Evolutionary conservation across 345 rosid genomes (phyloP).

Genomic region (Psidium guajava): DNA sequence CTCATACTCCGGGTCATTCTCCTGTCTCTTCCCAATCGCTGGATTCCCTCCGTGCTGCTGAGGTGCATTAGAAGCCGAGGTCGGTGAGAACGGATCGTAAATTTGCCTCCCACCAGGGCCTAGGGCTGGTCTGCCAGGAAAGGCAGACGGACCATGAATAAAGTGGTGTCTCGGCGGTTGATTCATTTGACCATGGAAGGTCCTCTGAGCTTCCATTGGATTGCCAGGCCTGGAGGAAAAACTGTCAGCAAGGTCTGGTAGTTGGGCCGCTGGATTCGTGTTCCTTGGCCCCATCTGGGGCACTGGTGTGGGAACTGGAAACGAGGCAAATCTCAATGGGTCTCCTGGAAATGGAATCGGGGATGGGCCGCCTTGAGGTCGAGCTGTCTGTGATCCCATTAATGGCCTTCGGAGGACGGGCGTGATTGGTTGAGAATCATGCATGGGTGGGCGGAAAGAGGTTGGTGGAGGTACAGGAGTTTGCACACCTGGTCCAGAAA

Average conservation of each 20-base stretch:
- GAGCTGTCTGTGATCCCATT: conserved; percentile 20
- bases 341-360: conserved; percentile 11
- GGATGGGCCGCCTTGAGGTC: conserved; percentile 7
- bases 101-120: conserved; percentile 39
- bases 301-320: conserved; percentile 22
- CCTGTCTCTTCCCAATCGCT: conserved; percentile 21
- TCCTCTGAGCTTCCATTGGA: conserved; percentile 23
- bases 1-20: conserved; percentile 50
- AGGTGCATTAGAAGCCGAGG: conserved; percentile 25
- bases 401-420: conserved; percentile 37
- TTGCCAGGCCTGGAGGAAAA: conserved; percentile 48
- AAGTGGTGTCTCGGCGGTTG: conserved; percentile 24
- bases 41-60: conserved; percentile 27
- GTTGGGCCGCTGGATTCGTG: conserved; percentile 22
- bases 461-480: conserved; percentile 23
- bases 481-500: conserved; percentile 31
- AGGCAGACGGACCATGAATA: not conserved
- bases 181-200: conserved; percentile 16
- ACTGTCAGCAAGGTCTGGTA: conserved; percentile 23
- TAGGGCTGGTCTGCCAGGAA: conserved; percentile 8
- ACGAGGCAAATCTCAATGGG: conserved; percentile 28
- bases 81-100: conserved; percentile 88
- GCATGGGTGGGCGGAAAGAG: conserved; percentile 14
- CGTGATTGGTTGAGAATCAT: conserved; percentile 29
- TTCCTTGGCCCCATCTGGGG: conserved; percentile 36